phyloP scores from a whole-genome alignment of 805 yeast genomes.

The Metschnikowia chrysomelidarum region DNA sequence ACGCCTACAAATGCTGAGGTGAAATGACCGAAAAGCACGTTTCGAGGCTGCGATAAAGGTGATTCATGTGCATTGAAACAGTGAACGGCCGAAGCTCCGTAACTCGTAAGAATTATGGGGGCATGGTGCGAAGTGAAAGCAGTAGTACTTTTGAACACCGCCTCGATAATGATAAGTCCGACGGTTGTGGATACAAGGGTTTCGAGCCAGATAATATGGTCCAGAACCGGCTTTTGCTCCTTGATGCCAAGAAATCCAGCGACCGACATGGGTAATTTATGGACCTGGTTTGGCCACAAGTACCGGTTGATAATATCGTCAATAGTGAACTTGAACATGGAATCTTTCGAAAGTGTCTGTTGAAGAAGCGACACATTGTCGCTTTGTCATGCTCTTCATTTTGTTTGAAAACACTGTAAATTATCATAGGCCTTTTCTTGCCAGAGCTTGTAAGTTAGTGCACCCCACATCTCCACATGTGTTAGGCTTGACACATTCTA shows the following conservation, averaged over 20 bases:
- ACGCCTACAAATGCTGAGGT: constrained; percentile 53
- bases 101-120: constrained; percentile 51
- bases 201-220: constrained; percentile 46
- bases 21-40: constrained; percentile 55
- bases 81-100: constrained; percentile 64
- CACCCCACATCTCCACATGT: too few species aligned
- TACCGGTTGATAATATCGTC: constrained; percentile 30
- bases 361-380: too few species aligned
- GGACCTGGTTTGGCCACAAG: constrained; percentile 28
- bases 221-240: constrained; percentile 28
- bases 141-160: constrained; percentile 39
- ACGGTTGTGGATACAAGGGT: constrained; percentile 43
- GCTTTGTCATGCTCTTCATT: too few species aligned
- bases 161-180: constrained; percentile 48
- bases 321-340: constrained; percentile 38
- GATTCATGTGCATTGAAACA: constrained; percentile 53
- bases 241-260: constrained; percentile 42
- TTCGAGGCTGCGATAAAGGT: constrained; percentile 67
- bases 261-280: constrained; percentile 33
- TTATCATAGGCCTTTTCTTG: too few species aligned
- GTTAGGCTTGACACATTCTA: too few species aligned
- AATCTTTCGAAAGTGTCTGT: too few species aligned
- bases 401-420: too few species aligned
- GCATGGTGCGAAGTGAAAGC: constrained; percentile 41
- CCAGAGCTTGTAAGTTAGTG: too few species aligned